A percentile compares a stretch with the other conserved stretches of the same genome.
These are phyloP conservation scores for Penicillium waksmanii DNA, from an alignment of 495 filamentous ascomycete species.

Conservation along the genomic window DNA sequence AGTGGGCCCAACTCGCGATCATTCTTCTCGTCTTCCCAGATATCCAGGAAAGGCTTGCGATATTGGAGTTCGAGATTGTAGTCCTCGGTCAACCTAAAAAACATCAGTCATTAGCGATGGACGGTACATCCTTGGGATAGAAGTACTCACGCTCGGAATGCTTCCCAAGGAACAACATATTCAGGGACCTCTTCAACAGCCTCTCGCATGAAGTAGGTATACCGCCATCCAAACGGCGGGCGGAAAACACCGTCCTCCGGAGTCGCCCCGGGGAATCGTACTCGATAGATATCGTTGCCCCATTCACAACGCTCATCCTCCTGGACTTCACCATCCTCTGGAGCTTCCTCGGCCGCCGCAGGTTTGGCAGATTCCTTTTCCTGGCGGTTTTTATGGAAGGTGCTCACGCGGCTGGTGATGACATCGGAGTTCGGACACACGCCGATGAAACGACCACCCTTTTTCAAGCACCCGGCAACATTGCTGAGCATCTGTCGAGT, in stretches of 20 bases:
- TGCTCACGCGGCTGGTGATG: constrained; percentile 66
- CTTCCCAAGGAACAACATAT: constrained; percentile 98
- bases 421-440: constrained; percentile 93
- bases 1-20: constrained; percentile 76
- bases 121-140: not conserved
- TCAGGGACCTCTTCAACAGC: constrained; percentile 96
- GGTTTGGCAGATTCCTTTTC: constrained; percentile 40
- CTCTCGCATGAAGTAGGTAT: constrained; percentile 93
- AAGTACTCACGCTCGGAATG: constrained; percentile 72
- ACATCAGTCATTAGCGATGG: constrained; percentile 23
- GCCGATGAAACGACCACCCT: constrained; percentile 91
- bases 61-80: constrained; percentile 96
- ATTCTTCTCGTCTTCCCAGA: constrained; percentile 89
- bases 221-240: constrained; percentile 96
- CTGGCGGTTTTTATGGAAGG: constrained; percentile 65
- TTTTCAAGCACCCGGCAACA: constrained; percentile 84
- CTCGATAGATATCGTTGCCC: constrained; percentile 91
- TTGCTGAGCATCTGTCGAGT: constrained; percentile 91
- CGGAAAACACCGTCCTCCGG: constrained; percentile 80
- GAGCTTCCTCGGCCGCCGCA: constrained; percentile 31
- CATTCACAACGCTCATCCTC: constrained; percentile 65
- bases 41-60: constrained; percentile 82
- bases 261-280: constrained; percentile 80
- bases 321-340: constrained; percentile 56
- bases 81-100: constrained; percentile 74